Evolutionary conservation across 2,329 filamentous ascomycete species (phyloP).

Genomic region (Xylaria polymorpha): DNA sequence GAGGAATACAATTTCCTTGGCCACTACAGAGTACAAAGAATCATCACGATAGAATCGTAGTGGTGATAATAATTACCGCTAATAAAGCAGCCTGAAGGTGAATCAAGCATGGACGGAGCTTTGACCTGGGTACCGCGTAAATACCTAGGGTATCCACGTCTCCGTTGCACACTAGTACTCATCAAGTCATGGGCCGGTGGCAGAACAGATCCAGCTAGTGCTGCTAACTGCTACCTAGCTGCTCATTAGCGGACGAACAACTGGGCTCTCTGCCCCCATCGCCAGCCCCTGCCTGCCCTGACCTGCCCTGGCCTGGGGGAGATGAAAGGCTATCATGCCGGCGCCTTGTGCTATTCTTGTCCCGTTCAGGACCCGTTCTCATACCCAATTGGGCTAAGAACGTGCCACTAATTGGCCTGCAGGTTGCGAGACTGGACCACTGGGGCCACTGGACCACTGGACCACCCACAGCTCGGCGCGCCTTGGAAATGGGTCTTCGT

Average conservation of each 20-base stretch:
- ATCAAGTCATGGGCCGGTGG: not conserved
- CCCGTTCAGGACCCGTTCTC: not conserved
- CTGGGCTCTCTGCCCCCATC: not conserved
- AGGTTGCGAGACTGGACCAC: not conserved
- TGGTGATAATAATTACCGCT: not conserved
- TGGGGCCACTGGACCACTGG: too few species aligned
- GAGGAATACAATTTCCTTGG: not conserved
- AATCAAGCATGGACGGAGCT: too few species aligned
- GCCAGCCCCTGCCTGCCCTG: not conserved
- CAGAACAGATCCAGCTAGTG: slow-evolving; percentile 13
- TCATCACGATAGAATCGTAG: not conserved
- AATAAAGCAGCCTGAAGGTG: not conserved
- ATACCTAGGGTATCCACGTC: not conserved
- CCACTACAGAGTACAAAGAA: not conserved
- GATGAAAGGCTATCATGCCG: slow-evolving; percentile 2
- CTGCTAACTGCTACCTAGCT: not conserved
- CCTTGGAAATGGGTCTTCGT: slow-evolving; percentile 1
- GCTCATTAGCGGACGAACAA: slow-evolving; percentile 9
- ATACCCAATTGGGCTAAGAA: slow-evolving; percentile 19
- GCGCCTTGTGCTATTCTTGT: slow-evolving; percentile 26
- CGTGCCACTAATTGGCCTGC: slow-evolving; percentile 9
- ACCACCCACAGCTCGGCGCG: not conserved
- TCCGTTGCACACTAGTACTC: too few species aligned
- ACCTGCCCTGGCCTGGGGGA: not conserved
- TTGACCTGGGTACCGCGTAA: not conserved